Evolutionary conservation across 768 basidiomycete species (phyloP), one percentile per base, ranked within the genome.

Genomic region (Boletus rubropictus): DNA sequence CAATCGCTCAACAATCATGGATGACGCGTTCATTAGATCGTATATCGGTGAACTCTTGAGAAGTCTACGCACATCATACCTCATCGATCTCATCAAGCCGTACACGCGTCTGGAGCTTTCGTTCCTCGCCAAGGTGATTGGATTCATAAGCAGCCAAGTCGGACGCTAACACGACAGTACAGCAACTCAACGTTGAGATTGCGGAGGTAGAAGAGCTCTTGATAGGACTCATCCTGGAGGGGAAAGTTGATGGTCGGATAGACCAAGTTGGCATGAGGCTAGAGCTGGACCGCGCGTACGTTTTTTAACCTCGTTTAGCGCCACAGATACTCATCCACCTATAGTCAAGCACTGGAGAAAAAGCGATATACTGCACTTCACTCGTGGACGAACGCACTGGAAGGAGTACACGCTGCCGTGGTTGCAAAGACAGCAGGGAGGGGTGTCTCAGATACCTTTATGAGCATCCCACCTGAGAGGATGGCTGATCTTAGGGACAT

Each of bases 1-100:
- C 47, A 98, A 98, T 63, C 84, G 82, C 36, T 76, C 88, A 9
- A 98, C 96, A 0, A 97, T 99, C 63, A 93, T 96, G 84, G 89
- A 90, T 55, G 96, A 99, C 62, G 64, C 79, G 0, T 99, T 99
- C 72, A 98, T 99, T 62, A 80, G 85, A 25, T 76, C 78, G n/a
- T 95, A 97, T 69, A 97, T 98, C 43, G 94, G 93, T 52, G 96
- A 98, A 66, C 82, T 99, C 17, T 76, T 99, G 50, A 86, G 89
- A 42, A 94, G 91, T 62, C 70, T 99, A 48, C 79, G 96, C 7
- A 98, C 96, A 0, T 92, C 95, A 60, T 99, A 97, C 63, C 80
- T 99, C 56, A 92, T 98, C 56, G 96, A 98, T 62, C 81, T 97
- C 50, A 96, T 98, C 74, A 95, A 94, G 65, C 94, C 96, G 7